Conservation (phyloP, 306 rosid genomes). For the Pachyrhizus erosus region DNA sequence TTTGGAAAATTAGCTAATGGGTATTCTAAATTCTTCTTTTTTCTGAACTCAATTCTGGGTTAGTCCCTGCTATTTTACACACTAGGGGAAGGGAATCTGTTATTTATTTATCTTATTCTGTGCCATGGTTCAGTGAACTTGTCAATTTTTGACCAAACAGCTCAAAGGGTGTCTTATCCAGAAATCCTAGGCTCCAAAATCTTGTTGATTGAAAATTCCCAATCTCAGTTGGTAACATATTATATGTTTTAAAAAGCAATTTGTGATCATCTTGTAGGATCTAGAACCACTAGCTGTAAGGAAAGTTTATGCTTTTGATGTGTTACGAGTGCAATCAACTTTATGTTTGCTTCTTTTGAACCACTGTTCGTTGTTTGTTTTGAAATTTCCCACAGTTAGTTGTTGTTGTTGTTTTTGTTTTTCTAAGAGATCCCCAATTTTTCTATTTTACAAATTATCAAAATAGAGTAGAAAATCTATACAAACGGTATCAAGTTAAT, state of each 20-base stretch:
- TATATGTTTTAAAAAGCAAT: background rate
- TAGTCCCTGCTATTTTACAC: background rate
- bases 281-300: slow-evolving; percentile 12
- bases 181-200: background rate
- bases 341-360: background rate
- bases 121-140: background rate
- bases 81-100: background rate
- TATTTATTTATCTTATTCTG: background rate
- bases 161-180: background rate
- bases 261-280: background rate
- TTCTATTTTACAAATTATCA: background rate
- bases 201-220: slow-evolving; percentile 6
- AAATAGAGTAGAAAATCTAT: background rate
- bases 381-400: background rate
- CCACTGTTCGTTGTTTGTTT: background rate
- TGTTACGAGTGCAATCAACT: background rate
- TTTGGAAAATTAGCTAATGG: background rate
- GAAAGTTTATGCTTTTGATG: background rate
- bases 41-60: slow-evolving; percentile 15
- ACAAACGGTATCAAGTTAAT: background rate
- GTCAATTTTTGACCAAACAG: background rate
- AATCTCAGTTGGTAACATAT: background rate
- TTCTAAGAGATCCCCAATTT: background rate
- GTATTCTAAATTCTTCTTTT: background rate
- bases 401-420: too few relatives aligned